phyloP scores from a whole-genome alignment of 2,329 filamentous ascomycete genomes.

The Tolypocladium ovalisporum region DNA sequence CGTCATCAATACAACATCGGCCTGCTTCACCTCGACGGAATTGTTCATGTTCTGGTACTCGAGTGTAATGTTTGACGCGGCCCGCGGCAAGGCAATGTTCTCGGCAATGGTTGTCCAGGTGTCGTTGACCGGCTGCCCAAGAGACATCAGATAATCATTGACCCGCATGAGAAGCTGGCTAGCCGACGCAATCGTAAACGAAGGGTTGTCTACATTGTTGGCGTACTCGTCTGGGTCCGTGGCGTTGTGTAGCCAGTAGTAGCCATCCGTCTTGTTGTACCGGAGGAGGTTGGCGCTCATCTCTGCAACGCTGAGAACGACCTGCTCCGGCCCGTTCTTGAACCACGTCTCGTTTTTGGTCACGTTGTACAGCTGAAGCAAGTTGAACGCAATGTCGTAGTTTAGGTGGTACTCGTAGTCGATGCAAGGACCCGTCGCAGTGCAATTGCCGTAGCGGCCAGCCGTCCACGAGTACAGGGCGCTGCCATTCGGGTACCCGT shows the following conservation, averaged over 20 bases:
- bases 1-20: constrained; percentile 55
- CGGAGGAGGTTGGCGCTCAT: not conserved
- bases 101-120: constrained; percentile 19
- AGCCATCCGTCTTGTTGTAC: not conserved
- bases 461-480: constrained; percentile 56
- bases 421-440: constrained; percentile 49
- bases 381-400: constrained; percentile 59
- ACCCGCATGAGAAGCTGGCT: constrained; percentile 42
- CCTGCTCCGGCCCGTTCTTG: not conserved
- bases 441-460: constrained; percentile 54
- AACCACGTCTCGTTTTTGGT: not conserved
- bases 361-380: constrained; percentile 16
- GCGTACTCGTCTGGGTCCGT: constrained; percentile 68
- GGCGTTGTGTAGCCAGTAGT: not conserved
- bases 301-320: not conserved
- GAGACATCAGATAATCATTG: constrained; percentile 44
- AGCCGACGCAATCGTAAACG: constrained; percentile 56
- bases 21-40: constrained; percentile 55
- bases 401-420: constrained; percentile 64
- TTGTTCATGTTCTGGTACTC: constrained; percentile 60
- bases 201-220: constrained; percentile 56
- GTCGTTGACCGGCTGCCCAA: constrained; percentile 40
- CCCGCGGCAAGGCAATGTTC: constrained; percentile 8
- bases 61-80: constrained; percentile 36
- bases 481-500: constrained; percentile 38